phyloP scores from a whole-genome alignment of 2,329 filamentous ascomycete genomes.

The Talaromyces amestolkiae region DNA sequence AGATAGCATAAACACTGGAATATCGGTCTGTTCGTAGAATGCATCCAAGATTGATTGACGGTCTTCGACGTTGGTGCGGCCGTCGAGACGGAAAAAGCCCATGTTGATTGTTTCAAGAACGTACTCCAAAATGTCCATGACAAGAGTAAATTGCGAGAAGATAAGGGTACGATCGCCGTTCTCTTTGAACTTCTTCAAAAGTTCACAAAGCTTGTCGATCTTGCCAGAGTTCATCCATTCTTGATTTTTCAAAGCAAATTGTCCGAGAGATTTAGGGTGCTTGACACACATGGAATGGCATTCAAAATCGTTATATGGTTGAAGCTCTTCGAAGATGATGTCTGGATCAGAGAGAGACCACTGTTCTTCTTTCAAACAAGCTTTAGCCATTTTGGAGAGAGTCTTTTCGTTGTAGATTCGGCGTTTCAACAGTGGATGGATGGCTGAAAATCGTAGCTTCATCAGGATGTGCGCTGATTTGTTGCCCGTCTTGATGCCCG shows the following conservation, averaged over 20 bases:
- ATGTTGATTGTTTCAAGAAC: slow-evolving; percentile 73
- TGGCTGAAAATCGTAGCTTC: slow-evolving; percentile 85
- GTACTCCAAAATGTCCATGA: slow-evolving; percentile 84
- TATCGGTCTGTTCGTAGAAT: slow-evolving; percentile 71
- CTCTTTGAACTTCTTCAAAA: slow-evolving; percentile 69
- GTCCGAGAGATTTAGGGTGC: slow-evolving; percentile 52
- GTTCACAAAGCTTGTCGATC: slow-evolving; percentile 72
- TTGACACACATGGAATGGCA: slow-evolving; percentile 58
- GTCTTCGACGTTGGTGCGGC: slow-evolving; percentile 74
- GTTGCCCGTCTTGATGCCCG: slow-evolving; percentile 54
- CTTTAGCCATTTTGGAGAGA: slow-evolving; percentile 73
- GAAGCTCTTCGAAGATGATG: slow-evolving; percentile 55
- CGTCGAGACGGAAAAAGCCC: slow-evolving; percentile 80
- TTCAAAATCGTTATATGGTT: slow-evolving; percentile 60
- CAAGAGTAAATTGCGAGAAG: slow-evolving; percentile 89
- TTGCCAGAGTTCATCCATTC: slow-evolving; percentile 79
- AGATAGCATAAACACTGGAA: slow-evolving; percentile 87
- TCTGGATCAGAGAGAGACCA: slow-evolving; percentile 52
- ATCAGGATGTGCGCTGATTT: slow-evolving; percentile 71
- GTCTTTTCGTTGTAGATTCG: slow-evolving; percentile 73
- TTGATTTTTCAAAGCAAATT: slow-evolving; percentile 57
- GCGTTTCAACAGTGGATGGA: slow-evolving; percentile 86
- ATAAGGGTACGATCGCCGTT: slow-evolving; percentile 85
- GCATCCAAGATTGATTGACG: slow-evolving; percentile 85
- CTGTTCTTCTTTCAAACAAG: slow-evolving; percentile 68